Evolutionary conservation across 768 basidiomycete species (phyloP), one percentile per base, ranked within the genome.

Genomic region (Saitozyma podzolica): DNA sequence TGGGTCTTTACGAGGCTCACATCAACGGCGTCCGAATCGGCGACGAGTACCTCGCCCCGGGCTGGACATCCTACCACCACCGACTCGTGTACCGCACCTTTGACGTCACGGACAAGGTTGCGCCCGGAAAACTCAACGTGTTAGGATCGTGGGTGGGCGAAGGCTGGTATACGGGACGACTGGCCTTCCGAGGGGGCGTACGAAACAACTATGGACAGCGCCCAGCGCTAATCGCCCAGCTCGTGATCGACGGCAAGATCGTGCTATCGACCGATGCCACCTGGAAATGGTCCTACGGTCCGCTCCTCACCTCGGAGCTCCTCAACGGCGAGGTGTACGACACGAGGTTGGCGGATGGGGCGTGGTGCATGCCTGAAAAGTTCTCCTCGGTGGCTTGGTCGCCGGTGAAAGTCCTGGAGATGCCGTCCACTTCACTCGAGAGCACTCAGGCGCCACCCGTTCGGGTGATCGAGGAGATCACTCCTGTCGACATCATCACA

Each of bases 31-130:
- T 42, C 17, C 50, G 41, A 19, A 55, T 74, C 39, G 71, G 68
- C 19, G 63, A 72, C 19, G 62, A 74, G 13, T 49, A 68, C 45
- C 47, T 72, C n/a, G 62, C 71, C 1, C 73, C 73, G 19, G 73
- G 73, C 10, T 74, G 73, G 73, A 62, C 64, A 47, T 65, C 62
- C 40, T 74, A 74, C 59, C 47, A 65, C 48, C 71, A 74, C 54
- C 71, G 69, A n/a, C 59, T 70, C 10, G 57, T 67, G 49, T 74
- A 69, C 50, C 73, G 72, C 63, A 70, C 73, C 11, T 70, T 65
- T 52, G 65, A 64, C 29, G 53, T 74, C 19, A 19, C 59, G 1
- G 6, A 11, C n/a, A 42, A 66, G 14, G 41, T 37, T n/a, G 40
- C 64, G 9, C 14, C 17, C 11, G 42, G 20, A 9, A 63, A 62